Evolutionary conservation across 176 grass and related monocot genomes (phyloP).

Genomic region (Oryza glaberrima): DNA sequence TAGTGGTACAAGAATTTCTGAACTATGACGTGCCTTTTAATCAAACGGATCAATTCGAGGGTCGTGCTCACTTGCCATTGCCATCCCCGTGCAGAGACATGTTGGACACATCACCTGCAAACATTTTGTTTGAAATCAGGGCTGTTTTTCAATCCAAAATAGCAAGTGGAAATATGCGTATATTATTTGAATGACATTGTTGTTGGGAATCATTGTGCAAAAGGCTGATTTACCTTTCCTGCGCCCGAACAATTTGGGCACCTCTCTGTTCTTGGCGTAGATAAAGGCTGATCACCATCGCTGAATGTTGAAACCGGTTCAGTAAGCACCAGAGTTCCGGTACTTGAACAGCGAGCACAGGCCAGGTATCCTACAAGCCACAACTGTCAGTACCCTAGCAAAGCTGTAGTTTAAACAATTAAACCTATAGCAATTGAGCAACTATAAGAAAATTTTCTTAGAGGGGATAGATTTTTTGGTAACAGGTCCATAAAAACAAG

Average conservation of each 20-base stretch:
- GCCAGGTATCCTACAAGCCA: constrained; percentile 84
- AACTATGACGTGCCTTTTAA: constrained; percentile 21
- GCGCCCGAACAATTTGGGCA: constrained; percentile 96
- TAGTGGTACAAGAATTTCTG: constrained; percentile 11
- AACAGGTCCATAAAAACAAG: not conserved
- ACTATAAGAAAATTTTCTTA: not conserved
- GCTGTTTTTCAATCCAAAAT: constrained; percentile 12
- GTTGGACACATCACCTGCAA: constrained; percentile 99
- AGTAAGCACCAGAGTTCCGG: constrained; percentile 73
- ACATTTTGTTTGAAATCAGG: not conserved
- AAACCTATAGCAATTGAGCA: constrained; percentile 15
- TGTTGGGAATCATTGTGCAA: not conserved
- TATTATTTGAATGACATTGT: not conserved
- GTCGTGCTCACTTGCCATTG: constrained; percentile 98
- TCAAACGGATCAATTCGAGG: constrained; percentile 95
- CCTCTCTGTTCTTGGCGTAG: constrained; percentile 76
- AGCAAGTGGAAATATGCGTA: not conserved
- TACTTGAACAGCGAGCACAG: constrained; percentile 95
- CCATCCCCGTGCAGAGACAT: constrained; percentile 98
- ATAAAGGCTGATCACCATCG: constrained; percentile 59
- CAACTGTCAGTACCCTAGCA: constrained; percentile 22
- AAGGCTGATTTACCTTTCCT: constrained; percentile 64
- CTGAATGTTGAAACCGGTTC: constrained; percentile 72
- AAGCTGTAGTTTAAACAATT: not conserved
- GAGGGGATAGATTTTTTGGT: not conserved